Percentiles rank a stretch among this genome's conserved stretches.
phyloP scores from a whole-genome alignment of 2,329 filamentous ascomycete genomes.

The Fragosphaeria purpurea region DNA sequence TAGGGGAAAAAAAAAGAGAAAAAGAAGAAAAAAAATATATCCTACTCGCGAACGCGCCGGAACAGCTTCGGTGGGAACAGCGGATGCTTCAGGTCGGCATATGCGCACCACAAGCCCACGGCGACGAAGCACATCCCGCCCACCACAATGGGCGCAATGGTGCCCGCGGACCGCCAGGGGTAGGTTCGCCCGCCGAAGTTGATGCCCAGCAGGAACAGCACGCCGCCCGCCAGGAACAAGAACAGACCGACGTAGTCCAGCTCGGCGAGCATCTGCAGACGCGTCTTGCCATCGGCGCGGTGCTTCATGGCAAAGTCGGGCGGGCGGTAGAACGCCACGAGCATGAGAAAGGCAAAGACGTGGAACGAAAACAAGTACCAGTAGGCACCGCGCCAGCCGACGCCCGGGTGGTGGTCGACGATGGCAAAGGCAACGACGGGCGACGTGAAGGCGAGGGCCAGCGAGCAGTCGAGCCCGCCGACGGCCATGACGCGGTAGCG shows the following conservation, averaged over 20 bases:
- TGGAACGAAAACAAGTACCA: conserved; percentile 17
- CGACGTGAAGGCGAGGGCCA: conserved; percentile 6
- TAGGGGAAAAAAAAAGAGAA: conserved; percentile 7
- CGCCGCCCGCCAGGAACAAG: conserved; percentile 18
- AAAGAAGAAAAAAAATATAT: too few relatives aligned
- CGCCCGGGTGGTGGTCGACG: conserved; percentile 19
- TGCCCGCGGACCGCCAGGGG: conserved; percentile 18
- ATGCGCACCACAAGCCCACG: conserved; percentile 20
- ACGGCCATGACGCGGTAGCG: conserved; percentile 9
- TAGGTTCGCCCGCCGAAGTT: conserved; percentile 21
- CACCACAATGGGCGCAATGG: conserved; percentile 21
- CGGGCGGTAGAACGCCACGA: conserved; percentile 23
- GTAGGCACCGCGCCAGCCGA: conserved; percentile 15
- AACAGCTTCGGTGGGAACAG: conserved; percentile 22
- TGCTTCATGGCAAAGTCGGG: conserved; percentile 26
- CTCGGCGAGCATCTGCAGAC: conserved; percentile 25
- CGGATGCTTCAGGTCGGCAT: conserved; percentile 18
- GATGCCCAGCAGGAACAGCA: conserved; percentile 20
- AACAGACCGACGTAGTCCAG: conserved; percentile 19
- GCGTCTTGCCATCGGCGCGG: conserved; percentile 17
- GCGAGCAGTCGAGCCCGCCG: conserved; percentile 5
- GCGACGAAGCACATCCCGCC: conserved; percentile 20
- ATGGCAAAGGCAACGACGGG: conserved; percentile 22
- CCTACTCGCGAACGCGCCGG: conserved; percentile 9
- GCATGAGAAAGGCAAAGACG: conserved; percentile 13